phyloP scores from a whole-genome alignment of 2,329 filamentous ascomycete species.

The Trichoderma oligosporum region DNA sequence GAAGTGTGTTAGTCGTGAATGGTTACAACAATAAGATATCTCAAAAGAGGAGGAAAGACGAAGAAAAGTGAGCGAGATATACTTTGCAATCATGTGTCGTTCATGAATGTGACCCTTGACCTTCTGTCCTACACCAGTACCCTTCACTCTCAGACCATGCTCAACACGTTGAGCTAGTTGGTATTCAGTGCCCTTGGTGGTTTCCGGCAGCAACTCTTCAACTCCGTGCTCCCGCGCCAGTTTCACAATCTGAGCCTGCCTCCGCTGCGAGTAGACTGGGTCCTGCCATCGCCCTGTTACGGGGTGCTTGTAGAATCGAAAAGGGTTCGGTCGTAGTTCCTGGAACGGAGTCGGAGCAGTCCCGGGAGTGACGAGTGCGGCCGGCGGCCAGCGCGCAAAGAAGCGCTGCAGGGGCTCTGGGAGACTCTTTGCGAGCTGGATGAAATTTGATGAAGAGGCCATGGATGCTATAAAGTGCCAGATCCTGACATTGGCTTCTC shows the following conservation, averaged over 20 bases:
- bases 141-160: slow-evolving; percentile 79
- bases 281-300: slow-evolving; percentile 78
- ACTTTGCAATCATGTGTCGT: slow-evolving; percentile 73
- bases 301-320: slow-evolving; percentile 73
- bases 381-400: slow-evolving; percentile 84
- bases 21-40: neutral
- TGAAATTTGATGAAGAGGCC: slow-evolving; percentile 39
- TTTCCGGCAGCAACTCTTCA: slow-evolving; percentile 73
- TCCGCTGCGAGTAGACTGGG: slow-evolving; percentile 75
- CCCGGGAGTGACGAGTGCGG: slow-evolving; percentile 50
- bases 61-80: slow-evolving; percentile 35
- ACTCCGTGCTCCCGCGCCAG: slow-evolving; percentile 75
- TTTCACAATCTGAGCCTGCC: slow-evolving; percentile 89
- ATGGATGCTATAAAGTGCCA: slow-evolving; percentile 23
- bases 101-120: slow-evolving; percentile 97
- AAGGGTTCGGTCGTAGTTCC: slow-evolving; percentile 67
- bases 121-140: slow-evolving; percentile 84
- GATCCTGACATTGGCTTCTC: slow-evolving; percentile 11
- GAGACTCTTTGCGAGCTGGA: slow-evolving; percentile 65
- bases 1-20: slow-evolving; percentile 18
- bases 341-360: slow-evolving; percentile 49
- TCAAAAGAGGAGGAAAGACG: neutral
- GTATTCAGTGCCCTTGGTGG: slow-evolving; percentile 69
- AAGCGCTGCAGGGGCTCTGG: slow-evolving; percentile 78
- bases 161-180: slow-evolving; percentile 69